These are phyloP conservation scores for Ophiorrhiza pumila DNA, from an alignment of 257 asterid species.

Conservation along the genomic window DNA sequence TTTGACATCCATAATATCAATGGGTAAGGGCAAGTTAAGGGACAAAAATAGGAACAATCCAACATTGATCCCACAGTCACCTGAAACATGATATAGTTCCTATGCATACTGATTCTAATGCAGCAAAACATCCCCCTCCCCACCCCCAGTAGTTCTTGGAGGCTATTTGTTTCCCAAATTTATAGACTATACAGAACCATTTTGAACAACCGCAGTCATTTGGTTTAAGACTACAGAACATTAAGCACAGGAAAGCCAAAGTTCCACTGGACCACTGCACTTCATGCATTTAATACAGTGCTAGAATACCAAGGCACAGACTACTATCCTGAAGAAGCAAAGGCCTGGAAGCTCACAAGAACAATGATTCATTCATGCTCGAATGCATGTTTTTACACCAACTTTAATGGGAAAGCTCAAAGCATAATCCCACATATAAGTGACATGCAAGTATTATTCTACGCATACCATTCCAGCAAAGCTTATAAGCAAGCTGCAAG, in stretches of 20 bases:
- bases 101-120: neutral
- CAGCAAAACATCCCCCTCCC: neutral
- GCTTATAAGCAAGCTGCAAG: too few relatives aligned
- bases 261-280: neutral
- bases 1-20: neutral
- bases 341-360: neutral
- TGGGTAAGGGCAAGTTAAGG: neutral
- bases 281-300: neutral
- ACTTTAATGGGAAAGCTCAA: neutral
- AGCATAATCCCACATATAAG: neutral
- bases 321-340: neutral
- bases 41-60: neutral
- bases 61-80: too few relatives aligned
- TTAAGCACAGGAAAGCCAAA: neutral
- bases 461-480: too few relatives aligned
- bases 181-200: neutral
- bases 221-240: slow-evolving; percentile 1
- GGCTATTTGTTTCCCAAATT: neutral
- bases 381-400: neutral
- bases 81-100: neutral
- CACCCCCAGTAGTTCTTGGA: neutral
- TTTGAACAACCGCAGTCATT: neutral
- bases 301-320: neutral
- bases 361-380: neutral
- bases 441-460: neutral